Conservation (phyloP, 1,139 yeast genomes). For the Saccharomycopsis phalli region DNA sequence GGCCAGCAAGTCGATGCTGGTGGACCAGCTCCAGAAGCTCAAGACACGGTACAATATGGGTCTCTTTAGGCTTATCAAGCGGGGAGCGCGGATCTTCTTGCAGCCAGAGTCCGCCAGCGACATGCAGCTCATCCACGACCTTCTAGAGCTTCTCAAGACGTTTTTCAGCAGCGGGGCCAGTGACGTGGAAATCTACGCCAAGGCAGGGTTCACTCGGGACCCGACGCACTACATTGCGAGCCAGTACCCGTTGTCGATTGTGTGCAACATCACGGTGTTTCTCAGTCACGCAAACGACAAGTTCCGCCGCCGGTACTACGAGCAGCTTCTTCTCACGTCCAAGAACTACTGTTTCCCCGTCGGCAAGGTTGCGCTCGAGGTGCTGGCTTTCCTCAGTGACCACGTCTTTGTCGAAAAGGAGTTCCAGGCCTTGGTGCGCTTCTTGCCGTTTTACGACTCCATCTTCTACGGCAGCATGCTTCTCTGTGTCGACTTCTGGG, state of each 20-base stretch:
- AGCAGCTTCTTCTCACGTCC: slow-evolving; percentile 11
- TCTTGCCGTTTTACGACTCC: slow-evolving; percentile 4
- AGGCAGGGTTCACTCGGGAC: slow-evolving; percentile 12
- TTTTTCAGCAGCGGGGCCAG: neutral
- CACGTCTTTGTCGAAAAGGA: slow-evolving; percentile 5
- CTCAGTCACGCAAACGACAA: slow-evolving; percentile 4
- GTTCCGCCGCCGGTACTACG: slow-evolving; percentile 12
- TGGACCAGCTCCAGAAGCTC: neutral
- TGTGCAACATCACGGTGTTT: slow-evolving; percentile 4
- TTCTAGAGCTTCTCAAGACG: slow-evolving; percentile 7
- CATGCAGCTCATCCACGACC: slow-evolving; percentile 6
- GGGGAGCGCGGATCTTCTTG: neutral
- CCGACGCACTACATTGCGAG: slow-evolving; percentile 7
- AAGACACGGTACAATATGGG: neutral
- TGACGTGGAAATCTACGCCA: slow-evolving; percentile 7
- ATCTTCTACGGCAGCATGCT: slow-evolving; percentile 9
- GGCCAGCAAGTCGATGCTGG: neutral
- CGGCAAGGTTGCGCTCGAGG: slow-evolving; percentile 9
- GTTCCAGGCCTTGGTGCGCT: slow-evolving; percentile 3
- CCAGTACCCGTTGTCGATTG: slow-evolving; percentile 4
- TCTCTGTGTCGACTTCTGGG: slow-evolving; percentile 14
- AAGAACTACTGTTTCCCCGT: slow-evolving; percentile 12
- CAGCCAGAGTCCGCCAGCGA: slow-evolving; percentile 6
- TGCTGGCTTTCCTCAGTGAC: slow-evolving; percentile 1
- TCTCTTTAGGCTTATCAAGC: neutral